Evolutionary conservation across 345 rosid species (phyloP).

Genomic region (Populus pruinosa): DNA sequence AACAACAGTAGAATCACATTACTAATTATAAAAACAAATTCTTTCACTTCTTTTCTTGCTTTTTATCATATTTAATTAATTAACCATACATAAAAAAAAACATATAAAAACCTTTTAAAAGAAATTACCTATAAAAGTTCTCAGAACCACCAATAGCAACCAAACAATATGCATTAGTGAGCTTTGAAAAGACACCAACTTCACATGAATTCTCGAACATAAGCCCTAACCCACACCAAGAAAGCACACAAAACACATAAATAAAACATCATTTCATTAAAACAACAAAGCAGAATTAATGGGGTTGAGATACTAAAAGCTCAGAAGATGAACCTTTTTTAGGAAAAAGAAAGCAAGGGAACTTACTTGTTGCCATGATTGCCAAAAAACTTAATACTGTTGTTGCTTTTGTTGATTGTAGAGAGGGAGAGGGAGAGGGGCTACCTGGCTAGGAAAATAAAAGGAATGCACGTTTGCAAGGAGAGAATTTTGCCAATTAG

Average conservation of each 20-base stretch:
- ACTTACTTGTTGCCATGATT: constrained; percentile 42
- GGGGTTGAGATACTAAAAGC: background rate
- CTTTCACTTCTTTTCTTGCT: too few species aligned
- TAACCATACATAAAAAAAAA: background rate
- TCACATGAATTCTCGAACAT: constrained; percentile 84
- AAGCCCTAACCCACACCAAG: constrained; percentile 44
- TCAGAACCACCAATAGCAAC: constrained; percentile 87
- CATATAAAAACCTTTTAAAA: background rate
- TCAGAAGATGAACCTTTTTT: too few species aligned
- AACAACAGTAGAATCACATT: background rate
- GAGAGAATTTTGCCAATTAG: background rate
- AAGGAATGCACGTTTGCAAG: background rate
- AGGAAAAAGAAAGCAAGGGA: background rate
- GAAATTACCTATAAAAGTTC: constrained; percentile 66
- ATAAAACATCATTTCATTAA: background rate
- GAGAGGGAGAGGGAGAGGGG: background rate
- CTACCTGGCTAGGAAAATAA: background rate
- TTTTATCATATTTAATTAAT: too few species aligned
- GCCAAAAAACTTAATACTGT: background rate
- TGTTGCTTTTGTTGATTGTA: background rate
- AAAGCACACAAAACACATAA: background rate
- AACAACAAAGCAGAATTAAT: background rate
- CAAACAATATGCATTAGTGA: constrained; percentile 84
- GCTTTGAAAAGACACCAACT: constrained; percentile 81
- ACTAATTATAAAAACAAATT: too few species aligned